Percentiles rank a stretch among this genome's conserved stretches.
Conservation (phyloP, 306 rosid species). For the Trifolium pratense region DNA sequence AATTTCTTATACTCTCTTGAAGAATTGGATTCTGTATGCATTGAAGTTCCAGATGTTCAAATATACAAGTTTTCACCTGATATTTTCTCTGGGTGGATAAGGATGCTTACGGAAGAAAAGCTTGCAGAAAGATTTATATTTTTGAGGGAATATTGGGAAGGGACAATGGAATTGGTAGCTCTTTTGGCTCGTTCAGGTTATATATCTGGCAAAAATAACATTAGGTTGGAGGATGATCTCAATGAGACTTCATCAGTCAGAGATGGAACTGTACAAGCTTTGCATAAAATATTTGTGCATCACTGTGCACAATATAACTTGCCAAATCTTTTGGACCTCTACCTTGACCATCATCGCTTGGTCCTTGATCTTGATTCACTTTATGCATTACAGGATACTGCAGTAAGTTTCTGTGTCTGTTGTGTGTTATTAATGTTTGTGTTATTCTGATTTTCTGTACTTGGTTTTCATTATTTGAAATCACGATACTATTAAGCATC, state of each 20-base stretch:
- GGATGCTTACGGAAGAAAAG: constrained; percentile 75
- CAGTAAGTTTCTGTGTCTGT: constrained; percentile 70
- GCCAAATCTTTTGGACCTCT: constrained; percentile 89
- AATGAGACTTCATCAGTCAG: constrained; percentile 51
- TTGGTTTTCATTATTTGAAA: constrained; percentile 31
- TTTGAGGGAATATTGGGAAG: constrained; percentile 90
- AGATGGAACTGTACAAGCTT: constrained; percentile 61
- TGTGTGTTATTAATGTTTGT: constrained; percentile 39
- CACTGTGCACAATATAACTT: constrained; percentile 75
- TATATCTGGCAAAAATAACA: constrained; percentile 50
- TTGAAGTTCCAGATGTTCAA: constrained; percentile 72
- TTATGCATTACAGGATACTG: constrained; percentile 68
- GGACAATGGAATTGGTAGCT: constrained; percentile 68
- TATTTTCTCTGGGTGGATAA: constrained; percentile 76
- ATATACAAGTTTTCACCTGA: constrained; percentile 63
- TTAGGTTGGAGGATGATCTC: constrained; percentile 50
- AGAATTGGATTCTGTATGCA: constrained; percentile 78
- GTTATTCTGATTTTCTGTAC: constrained; percentile 39
- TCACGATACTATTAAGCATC: constrained; percentile 30
- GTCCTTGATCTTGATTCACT: constrained; percentile 67
- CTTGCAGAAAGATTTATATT: constrained; percentile 77
- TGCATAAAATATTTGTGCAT: constrained; percentile 70
- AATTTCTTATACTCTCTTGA: constrained; percentile 72
- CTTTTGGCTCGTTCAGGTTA: constrained; percentile 86
- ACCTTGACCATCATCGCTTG: constrained; percentile 77